Base-by-base conservation (phyloP, 1,284 basidiomycete genomes). In the Ceratorhiza oryzae-sativae region DNA sequence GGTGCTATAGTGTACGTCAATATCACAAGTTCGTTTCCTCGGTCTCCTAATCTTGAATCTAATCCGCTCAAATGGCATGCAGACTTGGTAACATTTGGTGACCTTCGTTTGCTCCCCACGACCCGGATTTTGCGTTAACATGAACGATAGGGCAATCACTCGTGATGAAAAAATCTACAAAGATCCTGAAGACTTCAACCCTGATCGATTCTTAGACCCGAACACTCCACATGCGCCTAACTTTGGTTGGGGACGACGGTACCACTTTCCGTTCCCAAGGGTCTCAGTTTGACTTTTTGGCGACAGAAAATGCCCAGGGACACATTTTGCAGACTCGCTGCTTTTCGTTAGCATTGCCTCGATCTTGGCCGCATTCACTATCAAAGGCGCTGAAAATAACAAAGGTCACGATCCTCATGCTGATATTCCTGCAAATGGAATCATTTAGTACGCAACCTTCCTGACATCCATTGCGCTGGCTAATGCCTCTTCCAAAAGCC, bases 171-270 rank as follows among this genome's bases (percentile, higher is more conserved):
- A 53, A 1, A 45, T 65, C 0, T 78, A 75, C 49, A 74, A 74
- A 12, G 71, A 76, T 27, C 76, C 77, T 0, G 55, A 73, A 1
- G 55, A 15, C 2, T 78, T 77, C 70, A 53, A 76, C 23, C 77
- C 77, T 0, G 74, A 74, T 23, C 72, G 76, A 23, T 77, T 76
- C 46, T 42, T 73, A 23, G 67, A 65, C 58, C 78, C 80, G 15
- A 70, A 67, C 3, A 78, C 78, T 0, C 62, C 59, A n/a, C 78
- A 79, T 1, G 77, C 81, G 46, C 80, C 82, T 9, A 77, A 81
- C n/a, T 84, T 84, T 68, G 83, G 83, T 2, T 80, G 80, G 63
- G 83, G 83, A 36, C 78, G 81, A 20, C 78, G 83, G 79, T 65
- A 39, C 8, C 8, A 39, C n/a, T 6, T 12, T 45, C 4, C 18